Percentiles rank a stretch among this genome's conserved stretches.
Conservation (phyloP, 2,329 filamentous ascomycete genomes). For the Cryphonectria naterciae region DNA sequence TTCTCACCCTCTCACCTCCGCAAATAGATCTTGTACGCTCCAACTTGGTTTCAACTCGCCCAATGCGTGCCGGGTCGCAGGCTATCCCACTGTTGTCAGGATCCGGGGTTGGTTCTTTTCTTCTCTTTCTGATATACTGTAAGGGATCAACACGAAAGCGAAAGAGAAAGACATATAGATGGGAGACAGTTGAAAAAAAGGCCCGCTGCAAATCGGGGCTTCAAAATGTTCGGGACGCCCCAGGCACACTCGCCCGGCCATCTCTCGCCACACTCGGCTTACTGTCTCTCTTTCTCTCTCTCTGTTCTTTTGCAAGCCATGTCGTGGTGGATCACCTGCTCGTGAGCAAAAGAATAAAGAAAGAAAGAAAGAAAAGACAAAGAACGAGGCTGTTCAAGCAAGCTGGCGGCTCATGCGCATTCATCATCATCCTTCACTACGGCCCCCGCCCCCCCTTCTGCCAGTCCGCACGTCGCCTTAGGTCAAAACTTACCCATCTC, state of each 20-base stretch:
- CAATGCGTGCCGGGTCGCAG: neutral
- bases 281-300: neutral
- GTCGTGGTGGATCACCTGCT: neutral
- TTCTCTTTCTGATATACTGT: neutral
- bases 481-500: neutral
- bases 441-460: no score
- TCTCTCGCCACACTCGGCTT: neutral
- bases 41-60: neutral
- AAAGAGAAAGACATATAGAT: neutral
- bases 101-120: neutral
- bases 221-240: neutral
- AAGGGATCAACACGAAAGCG: neutral
- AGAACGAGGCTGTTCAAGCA: neutral
- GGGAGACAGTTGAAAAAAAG: neutral
- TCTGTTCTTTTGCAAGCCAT: neutral
- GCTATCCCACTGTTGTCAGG: neutral
- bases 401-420: neutral
- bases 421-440: neutral
- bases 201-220: neutral
- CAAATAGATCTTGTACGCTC: neutral
- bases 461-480: neutral
- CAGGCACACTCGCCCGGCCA: neutral
- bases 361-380: neutral
- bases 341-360: neutral
- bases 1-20: conserved; percentile 1